Conservation (phyloP, 768 basidiomycete species). For the Clitopilus passeckerianus region DNA sequence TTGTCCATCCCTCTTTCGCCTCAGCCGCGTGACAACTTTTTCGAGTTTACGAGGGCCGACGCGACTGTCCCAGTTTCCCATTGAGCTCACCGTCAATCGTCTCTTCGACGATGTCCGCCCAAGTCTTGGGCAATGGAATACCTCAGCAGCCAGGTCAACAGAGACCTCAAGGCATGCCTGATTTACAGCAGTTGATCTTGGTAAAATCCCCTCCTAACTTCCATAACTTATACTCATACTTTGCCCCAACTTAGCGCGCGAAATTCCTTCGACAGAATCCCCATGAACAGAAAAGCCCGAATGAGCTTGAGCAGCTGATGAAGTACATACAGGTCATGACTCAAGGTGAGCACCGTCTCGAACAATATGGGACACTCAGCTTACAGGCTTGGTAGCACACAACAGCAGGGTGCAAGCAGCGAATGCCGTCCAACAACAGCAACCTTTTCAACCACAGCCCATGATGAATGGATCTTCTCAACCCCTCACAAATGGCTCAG, state of each 20-base stretch:
- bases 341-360: constrained; percentile 12
- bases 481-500: constrained; percentile 36
- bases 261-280: constrained; percentile 49
- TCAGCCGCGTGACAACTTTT: constrained; percentile 1
- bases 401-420: constrained; percentile 18
- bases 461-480: constrained; percentile 47
- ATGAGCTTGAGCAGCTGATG: constrained; percentile 40
- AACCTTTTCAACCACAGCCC: constrained; percentile 12
- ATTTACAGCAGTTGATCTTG: constrained; percentile 38
- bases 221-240: constrained; percentile 9
- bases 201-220: constrained; percentile 21
- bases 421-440: constrained; percentile 24
- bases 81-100: neutral
- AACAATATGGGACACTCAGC: neutral
- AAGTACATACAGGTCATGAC: constrained; percentile 43
- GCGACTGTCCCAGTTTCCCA: constrained; percentile 11
- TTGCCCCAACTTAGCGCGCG: constrained; percentile 30
- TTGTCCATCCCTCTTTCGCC: constrained; percentile 2
- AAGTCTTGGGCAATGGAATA: constrained; percentile 34
- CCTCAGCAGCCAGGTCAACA: constrained; percentile 20
- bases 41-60: constrained; percentile 8
- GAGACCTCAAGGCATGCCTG: constrained; percentile 23
- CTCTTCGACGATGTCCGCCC: constrained; percentile 27
- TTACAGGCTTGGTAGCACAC: neutral
- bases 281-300: constrained; percentile 38